These are phyloP conservation scores for Aspergillus transmontanensis DNA, from an alignment of 2,329 filamentous ascomycete species.

Conservation along the genomic window DNA sequence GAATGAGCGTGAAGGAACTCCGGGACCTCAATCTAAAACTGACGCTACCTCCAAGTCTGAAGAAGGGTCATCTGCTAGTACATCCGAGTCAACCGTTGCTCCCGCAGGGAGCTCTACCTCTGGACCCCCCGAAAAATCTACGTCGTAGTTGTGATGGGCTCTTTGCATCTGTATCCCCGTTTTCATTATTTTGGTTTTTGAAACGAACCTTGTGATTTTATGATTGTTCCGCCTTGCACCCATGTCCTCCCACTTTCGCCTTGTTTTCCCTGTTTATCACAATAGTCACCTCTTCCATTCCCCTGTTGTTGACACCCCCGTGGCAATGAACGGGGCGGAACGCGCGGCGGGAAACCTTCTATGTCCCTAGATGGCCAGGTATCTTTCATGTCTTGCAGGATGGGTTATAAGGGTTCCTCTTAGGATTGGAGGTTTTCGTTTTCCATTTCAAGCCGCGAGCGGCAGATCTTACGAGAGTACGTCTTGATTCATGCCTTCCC, in stretches of 20 bases:
- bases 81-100: constrained; percentile 41
- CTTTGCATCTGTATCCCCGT: constrained; percentile 13
- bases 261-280: constrained; percentile 18
- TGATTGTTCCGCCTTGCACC: constrained; percentile 20
- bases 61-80: constrained; percentile 25
- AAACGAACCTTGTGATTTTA: constrained; percentile 23
- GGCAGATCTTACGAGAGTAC: constrained; percentile 28
- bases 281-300: constrained; percentile 14
- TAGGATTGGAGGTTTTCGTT: constrained; percentile 16
- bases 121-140: constrained; percentile 29
- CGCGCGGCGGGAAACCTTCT: constrained; percentile 7
- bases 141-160: constrained; percentile 30
- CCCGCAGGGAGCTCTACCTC: constrained; percentile 36
- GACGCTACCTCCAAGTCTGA: constrained; percentile 23
- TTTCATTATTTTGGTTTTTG: constrained; percentile 24
- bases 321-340: constrained; percentile 16
- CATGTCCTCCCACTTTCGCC: constrained; percentile 16
- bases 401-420: constrained; percentile 14
- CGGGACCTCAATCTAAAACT: constrained; percentile 49
- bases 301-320: constrained; percentile 15
- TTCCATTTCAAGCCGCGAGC: constrained; percentile 23
- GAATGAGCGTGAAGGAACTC: constrained; percentile 54
- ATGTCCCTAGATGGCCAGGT: constrained; percentile 3
- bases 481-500: constrained; percentile 36
- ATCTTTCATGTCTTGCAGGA: constrained; percentile 18